phyloP scores from a whole-genome alignment of 148 eudicot genomes.

The Vaccinium macrocarpon region DNA sequence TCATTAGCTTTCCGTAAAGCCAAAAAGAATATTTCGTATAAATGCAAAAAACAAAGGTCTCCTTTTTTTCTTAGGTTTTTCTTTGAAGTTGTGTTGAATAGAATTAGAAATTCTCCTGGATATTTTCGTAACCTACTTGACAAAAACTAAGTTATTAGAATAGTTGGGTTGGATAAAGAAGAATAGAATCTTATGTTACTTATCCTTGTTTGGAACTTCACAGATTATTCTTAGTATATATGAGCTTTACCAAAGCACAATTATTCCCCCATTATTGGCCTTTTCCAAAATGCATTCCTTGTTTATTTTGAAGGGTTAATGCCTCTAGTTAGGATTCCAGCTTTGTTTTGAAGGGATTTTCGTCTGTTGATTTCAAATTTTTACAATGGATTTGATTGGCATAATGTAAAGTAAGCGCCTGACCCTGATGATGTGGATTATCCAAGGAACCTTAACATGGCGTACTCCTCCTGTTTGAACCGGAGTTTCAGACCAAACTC shows the following conservation, averaged over 20 bases:
- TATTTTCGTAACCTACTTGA: slow-evolving; percentile 18
- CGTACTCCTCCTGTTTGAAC: too few relatives aligned
- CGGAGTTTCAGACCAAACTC: too few relatives aligned
- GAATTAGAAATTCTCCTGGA: slow-evolving; percentile 17
- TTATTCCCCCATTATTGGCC: slow-evolving; percentile 30
- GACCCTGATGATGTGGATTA: too few relatives aligned
- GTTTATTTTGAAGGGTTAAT: neutral
- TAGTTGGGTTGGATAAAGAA: slow-evolving; percentile 37
- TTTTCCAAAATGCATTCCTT: neutral
- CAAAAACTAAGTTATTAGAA: neutral
- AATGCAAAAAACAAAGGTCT: slow-evolving; percentile 31
- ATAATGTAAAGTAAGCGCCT: too few relatives aligned
- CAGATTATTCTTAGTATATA: slow-evolving; percentile 36
- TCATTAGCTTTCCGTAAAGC: slow-evolving; percentile 44
- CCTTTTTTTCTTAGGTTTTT: slow-evolving; percentile 4
- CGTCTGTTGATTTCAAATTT: too few relatives aligned
- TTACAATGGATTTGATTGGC: too few relatives aligned
- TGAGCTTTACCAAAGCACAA: slow-evolving; percentile 27
- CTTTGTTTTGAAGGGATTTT: too few relatives aligned
- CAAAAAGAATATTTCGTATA: slow-evolving; percentile 37
- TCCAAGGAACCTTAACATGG: too few relatives aligned
- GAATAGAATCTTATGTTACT: slow-evolving; percentile 42
- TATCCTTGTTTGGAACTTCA: slow-evolving; percentile 26
- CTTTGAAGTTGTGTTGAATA: slow-evolving; percentile 23
- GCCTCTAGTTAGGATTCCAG: neutral